Conservation (phyloP, 1,284 basidiomycete species). For the Porogramme epimiltina region DNA sequence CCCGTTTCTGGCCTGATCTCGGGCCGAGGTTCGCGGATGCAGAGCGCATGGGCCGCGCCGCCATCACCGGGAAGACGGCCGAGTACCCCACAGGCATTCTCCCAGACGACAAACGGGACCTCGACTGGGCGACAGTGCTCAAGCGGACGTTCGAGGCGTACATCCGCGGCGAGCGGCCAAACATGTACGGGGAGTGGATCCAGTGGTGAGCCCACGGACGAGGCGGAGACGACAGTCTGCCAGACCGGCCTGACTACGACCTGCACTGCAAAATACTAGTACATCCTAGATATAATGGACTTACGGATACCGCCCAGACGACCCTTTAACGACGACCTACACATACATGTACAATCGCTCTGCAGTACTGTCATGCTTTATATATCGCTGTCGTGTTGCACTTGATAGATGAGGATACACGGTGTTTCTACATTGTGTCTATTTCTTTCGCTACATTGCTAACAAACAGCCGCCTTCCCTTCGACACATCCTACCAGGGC, state of each 20-base stretch:
- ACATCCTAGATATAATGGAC: too few species aligned
- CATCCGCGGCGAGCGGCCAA: constrained; percentile 83
- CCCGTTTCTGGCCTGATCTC: constrained; percentile 90
- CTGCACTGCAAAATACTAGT: background rate
- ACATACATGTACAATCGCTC: background rate
- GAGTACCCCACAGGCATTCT: constrained; percentile 39
- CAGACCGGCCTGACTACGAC: background rate
- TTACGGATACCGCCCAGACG: too few species aligned
- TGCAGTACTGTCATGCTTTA: constrained; percentile 2
- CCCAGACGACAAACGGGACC: constrained; percentile 64
- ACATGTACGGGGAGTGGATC: constrained; percentile 91
- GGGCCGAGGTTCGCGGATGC: constrained; percentile 77
- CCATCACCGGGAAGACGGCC: constrained; percentile 19
- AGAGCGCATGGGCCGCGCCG: constrained; percentile 60
- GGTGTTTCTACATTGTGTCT: constrained; percentile 11
- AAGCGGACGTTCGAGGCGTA: constrained; percentile 93
- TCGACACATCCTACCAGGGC: too few species aligned
- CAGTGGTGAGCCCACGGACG: constrained; percentile 48
- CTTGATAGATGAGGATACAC: too few species aligned
- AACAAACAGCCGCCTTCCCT: too few species aligned
- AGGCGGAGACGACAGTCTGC: background rate
- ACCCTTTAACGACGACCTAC: too few species aligned
- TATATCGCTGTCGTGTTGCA: constrained; percentile 3
- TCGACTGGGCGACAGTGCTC: constrained; percentile 88
- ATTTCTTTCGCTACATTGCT: background rate